Evolutionary conservation across 192 early-diverging fungal species (phyloP).

Genomic region (Gonapodya prolifera): DNA sequence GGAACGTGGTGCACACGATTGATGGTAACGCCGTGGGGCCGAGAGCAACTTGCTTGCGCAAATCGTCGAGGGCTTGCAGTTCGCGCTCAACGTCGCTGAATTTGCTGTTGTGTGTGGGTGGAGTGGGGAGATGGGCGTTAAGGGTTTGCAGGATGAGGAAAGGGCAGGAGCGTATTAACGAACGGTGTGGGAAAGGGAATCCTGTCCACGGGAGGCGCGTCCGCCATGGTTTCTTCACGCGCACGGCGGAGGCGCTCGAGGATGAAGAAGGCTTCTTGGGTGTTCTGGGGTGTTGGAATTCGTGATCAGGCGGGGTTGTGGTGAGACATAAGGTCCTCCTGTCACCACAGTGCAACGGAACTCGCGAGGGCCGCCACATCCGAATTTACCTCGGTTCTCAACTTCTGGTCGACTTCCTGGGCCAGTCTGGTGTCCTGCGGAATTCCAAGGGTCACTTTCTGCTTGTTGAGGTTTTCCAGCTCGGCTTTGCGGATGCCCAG

Average conservation of each 20-base stretch:
- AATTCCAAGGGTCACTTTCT: conserved; percentile 62
- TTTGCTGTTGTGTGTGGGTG: conserved; percentile 27
- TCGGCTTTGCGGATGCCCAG: conserved; percentile 56
- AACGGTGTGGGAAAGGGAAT: conserved; percentile 61
- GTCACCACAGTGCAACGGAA: conserved; percentile 14
- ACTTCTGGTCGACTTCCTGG: conserved; percentile 65
- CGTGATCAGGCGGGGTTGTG: conserved; percentile 10
- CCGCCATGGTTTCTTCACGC: conserved; percentile 44
- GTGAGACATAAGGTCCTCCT: conserved; percentile 12
- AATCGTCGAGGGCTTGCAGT: conserved; percentile 62
- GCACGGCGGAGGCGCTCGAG: conserved; percentile 41
- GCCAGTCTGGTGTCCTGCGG: conserved; percentile 59
- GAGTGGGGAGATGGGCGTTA: conserved; percentile 12
- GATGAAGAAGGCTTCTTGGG: conserved; percentile 20
- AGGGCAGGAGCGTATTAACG: conserved; percentile 13
- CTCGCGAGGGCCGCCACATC: conserved; percentile 3
- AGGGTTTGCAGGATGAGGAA: neutral
- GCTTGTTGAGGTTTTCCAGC: conserved; percentile 69
- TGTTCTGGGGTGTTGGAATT: conserved; percentile 4
- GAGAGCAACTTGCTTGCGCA: conserved; percentile 59
- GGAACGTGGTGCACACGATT: conserved; percentile 89
- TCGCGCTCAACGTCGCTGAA: conserved; percentile 68
- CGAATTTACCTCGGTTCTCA: conserved; percentile 49
- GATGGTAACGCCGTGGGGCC: conserved; percentile 60
- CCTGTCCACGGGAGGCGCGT: conserved; percentile 43